Evolutionary conservation across 768 basidiomycete species (phyloP), one percentile per base, ranked within the genome.

Genomic region (Holtermanniella nyarrowii): DNA sequence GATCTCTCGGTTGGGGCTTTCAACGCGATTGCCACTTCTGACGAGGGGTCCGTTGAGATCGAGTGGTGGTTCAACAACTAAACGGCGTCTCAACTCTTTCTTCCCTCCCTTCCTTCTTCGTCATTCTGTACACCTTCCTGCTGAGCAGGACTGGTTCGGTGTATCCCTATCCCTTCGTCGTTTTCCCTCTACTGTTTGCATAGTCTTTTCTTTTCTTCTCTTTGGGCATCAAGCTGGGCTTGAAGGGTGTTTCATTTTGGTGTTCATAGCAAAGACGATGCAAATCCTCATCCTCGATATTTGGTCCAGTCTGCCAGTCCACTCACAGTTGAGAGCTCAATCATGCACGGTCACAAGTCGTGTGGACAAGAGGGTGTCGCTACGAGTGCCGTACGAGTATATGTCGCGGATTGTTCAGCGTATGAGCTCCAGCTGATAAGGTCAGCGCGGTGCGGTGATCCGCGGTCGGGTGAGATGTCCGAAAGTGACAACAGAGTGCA

Each of bases 1-100:
- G 73, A 74, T 46, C 68, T 74, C 53, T 74, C 73, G 23, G 60
- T 46, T 48, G 80, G 63, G 49, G 84, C 85, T 42, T 90, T 91
- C 78, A 25, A 71, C 22, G 59, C 67, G 14, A 77, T 91, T 52
- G 80, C 78, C 43, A 49, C 69, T 44, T 63, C 75, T 41, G 62
- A 60, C 4, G 64, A 76, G 21, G 88, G 88, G 56, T 58, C 73
- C 52, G 75, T 86, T 54, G 60, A 73, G 45, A 84, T 73, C 64
- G 49, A 48, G 23, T 72, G 67, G 70, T 31, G 24, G 12, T 67
- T 50, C 46, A 45, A 31, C 43, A 59, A 53, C 52, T 27, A 50
- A 42, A 7, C 12, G 25, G 24, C 31, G 31, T 16, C 31, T 37
- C 31, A 37, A 37, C 31, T n/a, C n/a, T n/a, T n/a, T n/a, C n/a